Evolutionary conservation across 2,329 filamentous ascomycete genomes (phyloP).

Genomic region (Diaporthe amygdali): DNA sequence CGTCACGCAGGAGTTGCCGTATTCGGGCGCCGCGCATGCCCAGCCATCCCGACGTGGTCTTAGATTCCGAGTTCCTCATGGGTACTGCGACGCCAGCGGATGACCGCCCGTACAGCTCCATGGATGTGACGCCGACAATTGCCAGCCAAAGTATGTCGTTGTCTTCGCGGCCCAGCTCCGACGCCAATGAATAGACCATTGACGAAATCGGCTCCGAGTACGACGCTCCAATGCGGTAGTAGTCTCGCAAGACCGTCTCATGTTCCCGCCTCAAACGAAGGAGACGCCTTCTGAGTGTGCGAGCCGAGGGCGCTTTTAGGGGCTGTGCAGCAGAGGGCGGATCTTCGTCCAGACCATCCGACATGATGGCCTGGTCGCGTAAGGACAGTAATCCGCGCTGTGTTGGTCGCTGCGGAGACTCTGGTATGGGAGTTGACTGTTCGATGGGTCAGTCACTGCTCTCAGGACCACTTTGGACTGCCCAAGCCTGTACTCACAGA

Average conservation of each 20-base stretch:
- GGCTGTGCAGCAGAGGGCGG: conserved; percentile 64
- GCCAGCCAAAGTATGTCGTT: conserved; percentile 95
- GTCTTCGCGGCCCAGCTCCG: conserved; percentile 93
- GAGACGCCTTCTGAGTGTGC: conserved; percentile 73
- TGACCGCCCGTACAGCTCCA: conserved; percentile 88
- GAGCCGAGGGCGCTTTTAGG: conserved; percentile 70
- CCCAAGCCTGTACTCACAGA: conserved; percentile 62
- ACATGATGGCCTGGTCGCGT: conserved; percentile 49
- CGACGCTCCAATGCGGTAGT: conserved; percentile 86
- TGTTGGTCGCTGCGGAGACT: conserved; percentile 65
- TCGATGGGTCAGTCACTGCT: conserved; percentile 46
- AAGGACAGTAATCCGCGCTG: conserved; percentile 66
- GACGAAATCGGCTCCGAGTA: conserved; percentile 96
- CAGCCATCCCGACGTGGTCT: conserved; percentile 73
- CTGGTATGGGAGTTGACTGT: conserved; percentile 69
- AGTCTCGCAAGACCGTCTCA: conserved; percentile 75
- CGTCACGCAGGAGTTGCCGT: conserved; percentile 85
- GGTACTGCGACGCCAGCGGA: conserved; percentile 76
- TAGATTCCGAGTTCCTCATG: conserved; percentile 60
- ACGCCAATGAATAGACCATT: conserved; percentile 91
- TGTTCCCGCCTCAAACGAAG: conserved; percentile 78
- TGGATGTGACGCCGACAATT: conserved; percentile 92
- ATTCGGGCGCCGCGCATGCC: conserved; percentile 83
- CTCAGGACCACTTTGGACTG: not conserved
- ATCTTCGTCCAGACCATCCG: conserved; percentile 52